Percentiles rank a stretch among this genome's conserved stretches.
These are phyloP conservation scores for Shiraia sp. DNA, from an alignment of 2,329 filamentous ascomycete genomes.

Conservation along the genomic window DNA sequence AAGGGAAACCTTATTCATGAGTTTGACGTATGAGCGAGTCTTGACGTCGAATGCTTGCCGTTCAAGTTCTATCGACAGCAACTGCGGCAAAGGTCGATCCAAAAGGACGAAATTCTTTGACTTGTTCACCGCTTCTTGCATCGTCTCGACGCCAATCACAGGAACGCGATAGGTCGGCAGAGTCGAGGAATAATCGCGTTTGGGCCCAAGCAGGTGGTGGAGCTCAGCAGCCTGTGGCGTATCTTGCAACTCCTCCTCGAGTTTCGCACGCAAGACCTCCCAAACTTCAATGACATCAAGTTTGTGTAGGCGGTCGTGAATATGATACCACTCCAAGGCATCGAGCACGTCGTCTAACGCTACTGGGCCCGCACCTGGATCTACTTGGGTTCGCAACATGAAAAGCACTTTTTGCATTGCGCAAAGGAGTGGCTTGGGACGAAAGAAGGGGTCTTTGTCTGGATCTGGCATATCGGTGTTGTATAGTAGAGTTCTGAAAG, in stretches of 20 bases:
- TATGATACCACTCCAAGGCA: constrained; percentile 47
- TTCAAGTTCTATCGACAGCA: constrained; percentile 60
- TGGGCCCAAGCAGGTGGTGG: constrained; percentile 52
- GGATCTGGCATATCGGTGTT: constrained; percentile 52
- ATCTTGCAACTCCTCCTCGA: constrained; percentile 57
- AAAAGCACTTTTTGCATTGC: constrained; percentile 58
- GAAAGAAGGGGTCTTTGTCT: constrained; percentile 49
- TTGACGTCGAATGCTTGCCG: constrained; percentile 60
- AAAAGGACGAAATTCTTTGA: constrained; percentile 28
- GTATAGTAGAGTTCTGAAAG: constrained; percentile 62
- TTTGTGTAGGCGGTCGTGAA: constrained; percentile 44
- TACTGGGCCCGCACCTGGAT: constrained; percentile 41
- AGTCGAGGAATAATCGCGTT: constrained; percentile 35
- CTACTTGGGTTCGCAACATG: constrained; percentile 50
- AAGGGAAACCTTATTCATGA: constrained; percentile 60
- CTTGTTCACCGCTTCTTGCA: constrained; percentile 49
- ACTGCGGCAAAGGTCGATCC: constrained; percentile 46
- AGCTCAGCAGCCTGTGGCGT: constrained; percentile 49
- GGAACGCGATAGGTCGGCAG: constrained; percentile 43
- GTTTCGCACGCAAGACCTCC: constrained; percentile 56
- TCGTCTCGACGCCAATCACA: constrained; percentile 39
- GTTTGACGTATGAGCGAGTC: constrained; percentile 60
- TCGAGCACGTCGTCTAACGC: constrained; percentile 40
- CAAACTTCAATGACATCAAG: constrained; percentile 60
- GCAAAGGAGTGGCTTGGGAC: constrained; percentile 56